Conservation (phyloP, 2,329 filamentous ascomycete species). For the Colletotrichum salicis region DNA sequence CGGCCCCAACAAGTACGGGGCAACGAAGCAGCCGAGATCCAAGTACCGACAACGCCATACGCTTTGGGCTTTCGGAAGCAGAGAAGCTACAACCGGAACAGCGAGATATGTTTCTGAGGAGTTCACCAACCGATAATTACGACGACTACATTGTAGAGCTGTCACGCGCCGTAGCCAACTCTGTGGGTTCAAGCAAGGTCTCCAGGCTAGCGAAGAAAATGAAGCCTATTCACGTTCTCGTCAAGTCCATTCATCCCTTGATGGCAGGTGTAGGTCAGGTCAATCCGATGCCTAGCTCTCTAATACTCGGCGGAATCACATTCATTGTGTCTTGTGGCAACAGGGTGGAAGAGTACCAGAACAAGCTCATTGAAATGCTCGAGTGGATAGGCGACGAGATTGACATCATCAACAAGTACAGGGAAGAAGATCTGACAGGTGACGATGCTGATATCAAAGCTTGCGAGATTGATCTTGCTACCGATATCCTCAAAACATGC, state of each 20-base stretch:
- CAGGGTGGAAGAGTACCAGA: not conserved
- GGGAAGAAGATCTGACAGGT: not conserved
- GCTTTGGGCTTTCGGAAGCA: not conserved
- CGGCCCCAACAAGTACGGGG: too few relatives aligned
- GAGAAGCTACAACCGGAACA: not conserved
- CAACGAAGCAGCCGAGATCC: too few relatives aligned
- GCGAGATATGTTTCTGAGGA: not conserved
- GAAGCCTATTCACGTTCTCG: conserved; percentile 2
- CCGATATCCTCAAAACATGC: conserved; percentile 9
- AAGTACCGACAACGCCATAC: too few relatives aligned
- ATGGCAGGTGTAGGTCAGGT: not conserved
- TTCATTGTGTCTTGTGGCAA: not conserved
- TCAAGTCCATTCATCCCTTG: conserved; percentile 1
- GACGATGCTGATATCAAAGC: not conserved
- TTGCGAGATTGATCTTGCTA: not conserved
- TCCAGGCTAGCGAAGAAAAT: not conserved
- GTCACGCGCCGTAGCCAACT: not conserved
- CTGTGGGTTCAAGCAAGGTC: not conserved
- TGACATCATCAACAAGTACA: not conserved
- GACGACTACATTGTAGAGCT: not conserved
- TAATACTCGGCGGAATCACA: conserved; percentile 7
- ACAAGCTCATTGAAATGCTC: conserved; percentile 1
- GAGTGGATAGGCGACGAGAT: conserved; percentile 9
- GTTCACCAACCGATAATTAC: not conserved
- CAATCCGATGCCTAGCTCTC: conserved; percentile 1